Percentiles rank a stretch among this genome's conserved stretches.
phyloP scores from a whole-genome alignment of 1,284 basidiomycete species.

The Trametes polyzona region DNA sequence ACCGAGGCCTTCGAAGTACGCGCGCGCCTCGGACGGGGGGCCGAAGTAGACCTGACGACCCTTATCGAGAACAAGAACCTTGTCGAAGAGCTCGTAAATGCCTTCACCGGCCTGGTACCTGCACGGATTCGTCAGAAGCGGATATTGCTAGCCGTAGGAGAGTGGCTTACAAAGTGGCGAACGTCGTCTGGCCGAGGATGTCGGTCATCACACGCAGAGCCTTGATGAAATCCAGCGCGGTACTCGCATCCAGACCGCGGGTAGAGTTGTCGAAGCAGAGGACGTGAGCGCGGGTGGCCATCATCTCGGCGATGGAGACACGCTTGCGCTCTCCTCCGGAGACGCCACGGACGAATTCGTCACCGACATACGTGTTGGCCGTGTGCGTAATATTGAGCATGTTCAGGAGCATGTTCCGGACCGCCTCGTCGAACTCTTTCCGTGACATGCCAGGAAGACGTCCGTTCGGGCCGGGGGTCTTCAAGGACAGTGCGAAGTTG shows the following conservation, averaged over 20 bases:
- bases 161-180: conserved; percentile 70
- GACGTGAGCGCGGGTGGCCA: conserved; percentile 79
- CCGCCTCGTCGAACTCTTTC: conserved; percentile 60
- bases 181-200: conserved; percentile 73
- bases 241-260: conserved; percentile 85
- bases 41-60: conserved; percentile 88
- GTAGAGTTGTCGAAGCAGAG: conserved; percentile 86
- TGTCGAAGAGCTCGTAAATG: conserved; percentile 69
- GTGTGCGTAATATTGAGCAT: conserved; percentile 85
- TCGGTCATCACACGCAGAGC: conserved; percentile 80
- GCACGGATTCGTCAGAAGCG: not conserved
- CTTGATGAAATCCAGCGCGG: conserved; percentile 80
- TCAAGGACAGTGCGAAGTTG: conserved; percentile 68
- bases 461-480: conserved; percentile 73
- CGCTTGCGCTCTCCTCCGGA: conserved; percentile 88
- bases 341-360: conserved; percentile 84
- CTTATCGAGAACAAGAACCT: conserved; percentile 73
- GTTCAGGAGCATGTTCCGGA: conserved; percentile 66
- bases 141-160: conserved; percentile 33
- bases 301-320: conserved; percentile 87
- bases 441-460: conserved; percentile 66
- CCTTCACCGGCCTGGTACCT: conserved; percentile 86
- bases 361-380: conserved; percentile 79
- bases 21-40: conserved; percentile 68
- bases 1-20: conserved; percentile 80